These are phyloP conservation scores for Nakataea oryzae DNA, from an alignment of 2,329 filamentous ascomycete genomes.

Conservation along the genomic window DNA sequence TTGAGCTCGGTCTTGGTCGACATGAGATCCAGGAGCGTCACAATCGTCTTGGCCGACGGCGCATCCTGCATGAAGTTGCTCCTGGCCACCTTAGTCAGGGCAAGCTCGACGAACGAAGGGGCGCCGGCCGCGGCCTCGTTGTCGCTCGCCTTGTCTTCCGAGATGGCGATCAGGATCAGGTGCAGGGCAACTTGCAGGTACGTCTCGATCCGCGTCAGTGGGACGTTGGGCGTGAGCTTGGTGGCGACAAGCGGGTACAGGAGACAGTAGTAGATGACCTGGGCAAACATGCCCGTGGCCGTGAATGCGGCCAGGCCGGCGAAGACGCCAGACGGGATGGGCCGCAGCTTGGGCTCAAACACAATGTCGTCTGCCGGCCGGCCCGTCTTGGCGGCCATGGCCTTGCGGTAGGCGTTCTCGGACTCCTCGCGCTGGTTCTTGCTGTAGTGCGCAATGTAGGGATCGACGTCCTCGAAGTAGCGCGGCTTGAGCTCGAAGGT, in stretches of 20 bases:
- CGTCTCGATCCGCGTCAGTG: conserved; percentile 74
- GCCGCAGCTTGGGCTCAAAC: conserved; percentile 75
- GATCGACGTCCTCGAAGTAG: conserved; percentile 80
- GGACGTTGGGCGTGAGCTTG: conserved; percentile 61
- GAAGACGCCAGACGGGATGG: conserved; percentile 70
- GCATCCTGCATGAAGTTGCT: conserved; percentile 50
- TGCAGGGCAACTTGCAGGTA: conserved; percentile 90
- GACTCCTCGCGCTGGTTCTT: conserved; percentile 97
- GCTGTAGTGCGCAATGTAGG: conserved; percentile 91
- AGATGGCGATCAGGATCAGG: conserved; percentile 71
- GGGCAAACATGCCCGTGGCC: conserved; percentile 72
- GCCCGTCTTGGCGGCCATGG: conserved; percentile 79
- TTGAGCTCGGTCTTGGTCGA: conserved; percentile 65
- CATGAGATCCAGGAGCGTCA: conserved; percentile 51
- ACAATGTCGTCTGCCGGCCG: conserved; percentile 75
- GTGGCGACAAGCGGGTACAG: conserved; percentile 67
- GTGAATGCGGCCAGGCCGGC: conserved; percentile 69
- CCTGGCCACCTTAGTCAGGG: conserved; percentile 53
- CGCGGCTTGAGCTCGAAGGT: conserved; percentile 87
- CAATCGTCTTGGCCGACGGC: conserved; percentile 49
- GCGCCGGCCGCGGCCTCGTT: conserved; percentile 22
- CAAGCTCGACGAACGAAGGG: conserved; percentile 62
- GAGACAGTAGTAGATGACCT: conserved; percentile 81
- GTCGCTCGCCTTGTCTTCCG: conserved; percentile 63
- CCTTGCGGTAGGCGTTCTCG: conserved; percentile 77